Evolutionary conservation across 2,329 filamentous ascomycete species (phyloP), one percentile per base, ranked within the genome.

Genomic region (Colletotrichum incanum): DNA sequence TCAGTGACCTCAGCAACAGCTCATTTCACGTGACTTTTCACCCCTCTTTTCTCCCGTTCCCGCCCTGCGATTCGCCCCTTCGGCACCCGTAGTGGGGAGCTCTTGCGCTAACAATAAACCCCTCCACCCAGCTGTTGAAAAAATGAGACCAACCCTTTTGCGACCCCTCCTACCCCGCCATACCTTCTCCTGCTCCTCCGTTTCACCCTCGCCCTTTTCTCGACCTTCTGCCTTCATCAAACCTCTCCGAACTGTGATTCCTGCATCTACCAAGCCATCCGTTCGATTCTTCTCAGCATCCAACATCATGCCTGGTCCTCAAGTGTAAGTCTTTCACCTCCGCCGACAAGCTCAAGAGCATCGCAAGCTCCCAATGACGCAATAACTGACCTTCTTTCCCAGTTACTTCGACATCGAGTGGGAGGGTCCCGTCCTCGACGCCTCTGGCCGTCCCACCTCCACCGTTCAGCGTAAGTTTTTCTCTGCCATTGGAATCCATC

Each of bases 351-450:
- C 41, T 65, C 34, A 50, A 37, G 43, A 56, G 20, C 49, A 43
- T 64, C 64, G 55, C 61, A 73, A 65, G 60, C 62, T 64, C 64
- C 56, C 69, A 62, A 73, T 64, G 65, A 75, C 66, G 59, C 65
- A 50, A 65, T 60, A n/a, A 73, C 76, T 76, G 67, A 75, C 67
- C 47, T 56, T 55, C 70, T 68, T 63, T 67, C 8, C 41, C 73
- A 91, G 88, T 80, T 94, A 86, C 87, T 95, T 96, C 86, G 92
- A 95, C 75, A 80, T 93, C 74, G 82, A 87, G 81, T 94, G 92
- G 93, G 87, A 91, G 81, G 93, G 93, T 76, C 93, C 93, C 75
- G 87, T 91, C 81, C 78, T 97, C 77, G 86, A 93, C 81, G 86
- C 87, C 82, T 85, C 87, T 82, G 85, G 84, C 81, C 82, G 82